These are phyloP conservation scores for Geranomyces michiganensis DNA, from an alignment of 192 early-diverging fungal species.

Conservation along the genomic window DNA sequence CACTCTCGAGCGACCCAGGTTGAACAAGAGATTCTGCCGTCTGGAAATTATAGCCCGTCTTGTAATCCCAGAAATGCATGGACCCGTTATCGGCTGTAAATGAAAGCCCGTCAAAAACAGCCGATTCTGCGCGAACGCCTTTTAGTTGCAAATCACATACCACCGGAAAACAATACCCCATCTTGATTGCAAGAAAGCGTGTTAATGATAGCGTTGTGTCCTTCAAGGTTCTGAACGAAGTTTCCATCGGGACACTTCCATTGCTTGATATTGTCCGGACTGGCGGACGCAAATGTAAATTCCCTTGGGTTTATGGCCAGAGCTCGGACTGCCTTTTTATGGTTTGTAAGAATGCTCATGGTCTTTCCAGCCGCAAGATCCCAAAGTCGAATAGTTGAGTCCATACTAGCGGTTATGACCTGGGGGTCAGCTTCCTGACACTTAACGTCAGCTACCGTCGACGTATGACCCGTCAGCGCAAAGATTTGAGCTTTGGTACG, in stretches of 20 bases:
- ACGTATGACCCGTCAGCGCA: constrained; percentile 83
- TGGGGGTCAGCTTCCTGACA: constrained; percentile 97
- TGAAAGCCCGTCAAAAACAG: background rate
- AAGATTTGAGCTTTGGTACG: constrained; percentile 92
- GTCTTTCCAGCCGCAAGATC: constrained; percentile 97
- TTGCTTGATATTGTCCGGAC: constrained; percentile 92
- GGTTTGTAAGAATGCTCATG: constrained; percentile 91
- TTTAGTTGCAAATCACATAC: no score
- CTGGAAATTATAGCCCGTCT: constrained; percentile 95
- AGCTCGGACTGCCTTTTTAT: constrained; percentile 95
- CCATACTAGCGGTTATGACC: constrained; percentile 91
- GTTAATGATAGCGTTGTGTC: constrained; percentile 88
- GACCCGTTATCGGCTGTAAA: constrained; percentile 87
- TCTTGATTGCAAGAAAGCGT: constrained; percentile 87
- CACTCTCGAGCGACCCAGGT: constrained; percentile 93
- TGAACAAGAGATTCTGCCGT: constrained; percentile 83
- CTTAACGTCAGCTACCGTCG: constrained; percentile 83
- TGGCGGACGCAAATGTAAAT: constrained; percentile 85
- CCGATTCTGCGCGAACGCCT: no score
- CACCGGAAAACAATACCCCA: constrained; percentile 92
- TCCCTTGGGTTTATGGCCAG: constrained; percentile 91
- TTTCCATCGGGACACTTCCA: constrained; percentile 95
- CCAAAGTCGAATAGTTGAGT: constrained; percentile 93
- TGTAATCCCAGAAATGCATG: constrained; percentile 98
- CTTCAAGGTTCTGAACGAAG: constrained; percentile 94